Base-by-base conservation (phyloP, 2,329 filamentous ascomycete genomes). In the Ceratocystis cacaofunesta region DNA sequence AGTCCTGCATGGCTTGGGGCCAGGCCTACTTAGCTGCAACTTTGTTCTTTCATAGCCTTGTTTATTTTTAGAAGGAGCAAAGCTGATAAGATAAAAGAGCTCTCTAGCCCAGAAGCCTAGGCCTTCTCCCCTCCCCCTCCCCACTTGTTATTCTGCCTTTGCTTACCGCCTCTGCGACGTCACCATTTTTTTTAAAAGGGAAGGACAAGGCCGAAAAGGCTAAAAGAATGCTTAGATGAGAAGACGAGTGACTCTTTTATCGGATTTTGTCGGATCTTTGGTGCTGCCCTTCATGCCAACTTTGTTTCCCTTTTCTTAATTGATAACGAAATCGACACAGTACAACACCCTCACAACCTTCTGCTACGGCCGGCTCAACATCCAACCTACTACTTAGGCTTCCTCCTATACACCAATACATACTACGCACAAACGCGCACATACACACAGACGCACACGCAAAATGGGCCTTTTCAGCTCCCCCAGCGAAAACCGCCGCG, bases 401-500 rank as follows among this genome's bases (percentile, higher is more conserved):
- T 41, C 32, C 44, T 41, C 28, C 36, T 15, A 15, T 41, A 41
- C 36, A 41, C 36, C 36, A 41, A 12, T 17, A 28, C 44, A 28
- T 28, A 44, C 43, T 43, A 62, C 66, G 32, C 25, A 61, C 62
- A 67, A 61, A 62, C 36, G 48, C 61, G 61, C 62, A 62, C n/a
- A 50, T 25, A 12, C 62, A 44, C 63, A 44, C 64, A 44, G n/a
- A 30, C 30, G 6, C 41, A 66, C 32, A 48, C 17, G 62, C 63
- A 72, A 68, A 66, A 81, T 83, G 81, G 80, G 78, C 70, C 70
- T 83, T 67, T 79, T 83, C 73, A 76, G 76, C 68, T 72, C 75
- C 66, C 70, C 75, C 64, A 69, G 72, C 22, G 74, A 76, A 61
- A 73, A 76, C 68, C 79, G 79, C 74, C 79, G 77, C 70, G 76